Base-by-base conservation (phyloP, 805 yeast species). In the Metschnikowia similis region DNA sequence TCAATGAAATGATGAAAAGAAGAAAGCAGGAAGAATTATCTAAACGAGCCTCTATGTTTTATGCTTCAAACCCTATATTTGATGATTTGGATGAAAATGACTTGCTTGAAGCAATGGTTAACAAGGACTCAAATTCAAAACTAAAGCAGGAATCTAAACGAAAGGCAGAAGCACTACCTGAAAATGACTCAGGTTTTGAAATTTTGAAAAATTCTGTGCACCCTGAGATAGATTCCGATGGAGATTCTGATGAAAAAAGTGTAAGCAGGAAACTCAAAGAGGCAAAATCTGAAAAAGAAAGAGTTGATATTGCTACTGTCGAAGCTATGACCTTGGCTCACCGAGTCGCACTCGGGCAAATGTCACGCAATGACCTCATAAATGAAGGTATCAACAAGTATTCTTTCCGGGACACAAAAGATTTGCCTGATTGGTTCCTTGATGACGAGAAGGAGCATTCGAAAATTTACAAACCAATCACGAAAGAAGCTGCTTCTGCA, bases 311-410 rank as follows among this genome's bases (percentile, higher is more conserved):
- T 52, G 95, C 94, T 16, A 90, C 97, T 1, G 96, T 87, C 1
- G 96, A 90, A 66, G 97, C 97, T 5, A 94, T 94, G 99, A 94
- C 99, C 0, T 73, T 94, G 60, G 99, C 99, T 0, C 99, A 94
- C 65, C 90, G 94, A 68, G 76, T 94, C 36, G 99, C 98, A 0
- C 68, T 89, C 27, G 97, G 97, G 8, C 90, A 89, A 61, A 87
- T 77, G 73, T 81, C 84, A 45, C 90, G 85, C 64, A 85, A 88
- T 59, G 96, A 90, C 62, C 74, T 92, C 49, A 74, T 89, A n/a
- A 89, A 90, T 61, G 97, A 94, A 61, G 97, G 97, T 37, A 88
- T 87, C 69, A 89, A 92, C 68, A 84, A 89, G 67, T 88, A 89
- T 58, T 83, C 98, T 2, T 92, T 94, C 78, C 80, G 97, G 59